Evolutionary conservation across 345 rosid genomes (phyloP), one percentile per base, ranked within the genome.

Genomic region (Bruguiera parviflora): DNA sequence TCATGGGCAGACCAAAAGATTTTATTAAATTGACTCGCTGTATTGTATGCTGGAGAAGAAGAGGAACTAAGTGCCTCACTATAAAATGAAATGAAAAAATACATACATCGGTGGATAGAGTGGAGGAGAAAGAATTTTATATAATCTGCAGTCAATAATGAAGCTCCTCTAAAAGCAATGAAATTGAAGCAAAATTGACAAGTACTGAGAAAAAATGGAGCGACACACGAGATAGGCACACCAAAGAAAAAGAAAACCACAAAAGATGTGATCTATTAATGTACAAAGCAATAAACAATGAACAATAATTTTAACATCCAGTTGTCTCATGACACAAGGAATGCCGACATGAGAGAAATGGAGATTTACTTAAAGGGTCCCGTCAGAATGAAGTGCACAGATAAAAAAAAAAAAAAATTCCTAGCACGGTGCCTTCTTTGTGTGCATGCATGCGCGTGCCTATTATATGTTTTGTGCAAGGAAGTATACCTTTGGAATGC

Each of bases 401-500:
- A 16, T n/a, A n/a, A n/a, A n/a, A n/a, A n/a, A n/a, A 39, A 39
- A 39, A 37, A 39, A 10, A 0, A 39, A 9, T 1, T 10, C 47
- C 16, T 39, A 39, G 11, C 47, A 10, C 3, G 16, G 15, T 11
- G 16, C 47, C 47, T 39, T 39, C 47, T 10, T 39, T 39, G 15
- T 10, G 13, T 39, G 16, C 46, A 39, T 39, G 46, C 46, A 1
- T 39, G 46, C 11, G 43, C 11, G 11, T 37, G 35, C 61, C 53
- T 51, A 52, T 52, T n/a, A 66, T 29, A 64, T 49, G 25, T 70
- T 71, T 61, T 47, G 22, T 22, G 32, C 70, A 53, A 73, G 46
- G 68, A 68, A 59, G 52, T 58, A 59, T 88, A 96, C 99, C 97
- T 85, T 90, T 5, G 99, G 99, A 72, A 96, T 85, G 61, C 97